phyloP scores from a whole-genome alignment of 2,329 filamentous ascomycete genomes.

The Pseudogymnoascus destructans region DNA sequence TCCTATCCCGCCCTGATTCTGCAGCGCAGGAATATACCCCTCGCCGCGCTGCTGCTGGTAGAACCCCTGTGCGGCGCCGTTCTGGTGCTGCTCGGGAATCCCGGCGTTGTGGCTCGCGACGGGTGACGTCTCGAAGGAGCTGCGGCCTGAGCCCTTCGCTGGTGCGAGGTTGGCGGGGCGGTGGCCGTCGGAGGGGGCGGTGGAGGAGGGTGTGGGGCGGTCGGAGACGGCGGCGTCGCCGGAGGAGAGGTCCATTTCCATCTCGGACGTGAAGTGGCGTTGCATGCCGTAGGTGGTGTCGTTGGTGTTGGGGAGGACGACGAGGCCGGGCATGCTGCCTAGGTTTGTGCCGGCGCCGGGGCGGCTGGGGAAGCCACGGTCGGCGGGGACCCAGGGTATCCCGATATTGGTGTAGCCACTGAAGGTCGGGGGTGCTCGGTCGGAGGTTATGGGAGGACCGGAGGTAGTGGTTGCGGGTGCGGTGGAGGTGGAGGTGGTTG shows the following conservation, averaged over 20 bases:
- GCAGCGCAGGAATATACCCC: neutral
- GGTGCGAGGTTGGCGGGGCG: neutral
- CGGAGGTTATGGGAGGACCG: neutral
- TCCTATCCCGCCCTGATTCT: neutral
- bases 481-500: neutral
- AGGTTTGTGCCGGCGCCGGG: neutral
- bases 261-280: conserved; percentile 3
- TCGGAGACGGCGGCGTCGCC: conserved; percentile 36
- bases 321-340: neutral
- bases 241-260: conserved; percentile 37
- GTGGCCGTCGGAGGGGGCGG: conserved; percentile 32
- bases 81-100: neutral
- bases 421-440: neutral
- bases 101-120: conserved; percentile 21
- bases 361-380: neutral
- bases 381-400: neutral
- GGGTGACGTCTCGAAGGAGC: conserved; percentile 41
- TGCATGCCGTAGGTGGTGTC: conserved; percentile 1
- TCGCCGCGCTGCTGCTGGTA: neutral
- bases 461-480: conserved; percentile 15
- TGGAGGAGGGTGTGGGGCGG: conserved; percentile 48
- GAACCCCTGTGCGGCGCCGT: neutral
- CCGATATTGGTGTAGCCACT: neutral
- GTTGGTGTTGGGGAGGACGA: neutral
- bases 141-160: conserved; percentile 19